Conservation (phyloP, 768 basidiomycete species). For the Termitomyces sp. region DNA sequence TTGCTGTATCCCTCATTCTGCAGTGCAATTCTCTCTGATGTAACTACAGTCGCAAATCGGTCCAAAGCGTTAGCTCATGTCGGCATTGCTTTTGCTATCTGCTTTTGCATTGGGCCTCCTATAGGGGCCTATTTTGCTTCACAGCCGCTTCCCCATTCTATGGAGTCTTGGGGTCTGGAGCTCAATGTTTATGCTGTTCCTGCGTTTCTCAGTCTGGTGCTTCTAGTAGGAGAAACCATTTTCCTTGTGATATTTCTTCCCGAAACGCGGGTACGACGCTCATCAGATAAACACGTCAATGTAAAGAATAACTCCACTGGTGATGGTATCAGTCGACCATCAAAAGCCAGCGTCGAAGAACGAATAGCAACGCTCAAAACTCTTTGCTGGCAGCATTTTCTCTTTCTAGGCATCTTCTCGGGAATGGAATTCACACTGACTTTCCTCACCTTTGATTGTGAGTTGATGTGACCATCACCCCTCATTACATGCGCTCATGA, state of each 20-base stretch:
- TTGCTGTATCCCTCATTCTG: background rate
- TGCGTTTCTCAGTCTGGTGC: conserved; percentile 74
- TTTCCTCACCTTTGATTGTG: conserved; percentile 88
- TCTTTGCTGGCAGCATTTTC: conserved; percentile 69
- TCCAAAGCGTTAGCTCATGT: conserved; percentile 87
- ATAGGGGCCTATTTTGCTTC: conserved; percentile 96
- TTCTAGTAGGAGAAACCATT: conserved; percentile 74
- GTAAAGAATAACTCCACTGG: background rate
- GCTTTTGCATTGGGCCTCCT: conserved; percentile 89
- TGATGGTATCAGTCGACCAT: conserved; percentile 21
- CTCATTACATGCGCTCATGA: background rate
- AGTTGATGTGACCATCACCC: conserved; percentile 21
- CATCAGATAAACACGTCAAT: background rate
- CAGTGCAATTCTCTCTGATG: conserved; percentile 92
- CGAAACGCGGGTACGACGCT: conserved; percentile 56
- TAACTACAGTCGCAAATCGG: conserved; percentile 74
- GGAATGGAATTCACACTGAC: conserved; percentile 96
- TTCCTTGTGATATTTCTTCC: conserved; percentile 76
- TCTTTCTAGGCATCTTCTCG: conserved; percentile 88
- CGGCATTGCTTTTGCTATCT: conserved; percentile 94
- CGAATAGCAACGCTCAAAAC: conserved; percentile 53
- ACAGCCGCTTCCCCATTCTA: conserved; percentile 61
- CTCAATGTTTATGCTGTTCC: conserved; percentile 90
- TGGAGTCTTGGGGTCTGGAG: conserved; percentile 50
- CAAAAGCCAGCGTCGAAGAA: conserved; percentile 32